Base-by-base conservation (phyloP, 495 filamentous ascomycete genomes). In the Astrocystis sublimbata region DNA sequence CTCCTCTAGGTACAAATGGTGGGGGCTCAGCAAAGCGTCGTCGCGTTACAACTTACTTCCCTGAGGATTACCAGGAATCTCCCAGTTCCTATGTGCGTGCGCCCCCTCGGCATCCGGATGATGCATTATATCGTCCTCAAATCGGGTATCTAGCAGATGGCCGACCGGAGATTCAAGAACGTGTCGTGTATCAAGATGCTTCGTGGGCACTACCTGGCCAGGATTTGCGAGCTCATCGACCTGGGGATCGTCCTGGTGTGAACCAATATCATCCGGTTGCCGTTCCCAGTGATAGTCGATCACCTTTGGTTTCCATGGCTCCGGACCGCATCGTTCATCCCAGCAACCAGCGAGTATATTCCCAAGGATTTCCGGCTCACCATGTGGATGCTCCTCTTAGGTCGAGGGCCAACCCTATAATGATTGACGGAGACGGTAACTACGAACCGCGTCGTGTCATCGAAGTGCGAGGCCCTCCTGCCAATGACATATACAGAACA, bases 371-470 rank as follows among this genome's bases (percentile, higher is more conserved):
- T 54, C 10, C 24, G 12, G 17, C 28, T 15, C 23, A 60, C 21
- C 28, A 36, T 9, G 24, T 35, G 17, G 42, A 46, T 40, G 51
- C 50, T 15, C 49, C 68, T 60, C 26, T 36, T 64, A 68, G 70
- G 33, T 60, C 50, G 13, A 68, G 68, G 38, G 65, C 63, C 50
- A 47, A 68, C 51, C 70, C 63, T 7, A 57, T 70, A 24, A 10
- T 72, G 31, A 52, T 70, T 41, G 60, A 62, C 61, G 56, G 64
- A 40, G 64, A 65, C 5, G 4, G 23, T 19, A 17, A 17, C 31
- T 51, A 36, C 36, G 60, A 54, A 47, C 65, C 65, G 59, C 67
- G 65, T 55, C 65, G 65, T 55, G 64, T 71, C 50, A 57, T 71
- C 30, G 66, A 65, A 58, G 49, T 66, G 43, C 69, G 60, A 54